Conservation (phyloP, 768 basidiomycete species). For the Suillus discolor region DNA sequence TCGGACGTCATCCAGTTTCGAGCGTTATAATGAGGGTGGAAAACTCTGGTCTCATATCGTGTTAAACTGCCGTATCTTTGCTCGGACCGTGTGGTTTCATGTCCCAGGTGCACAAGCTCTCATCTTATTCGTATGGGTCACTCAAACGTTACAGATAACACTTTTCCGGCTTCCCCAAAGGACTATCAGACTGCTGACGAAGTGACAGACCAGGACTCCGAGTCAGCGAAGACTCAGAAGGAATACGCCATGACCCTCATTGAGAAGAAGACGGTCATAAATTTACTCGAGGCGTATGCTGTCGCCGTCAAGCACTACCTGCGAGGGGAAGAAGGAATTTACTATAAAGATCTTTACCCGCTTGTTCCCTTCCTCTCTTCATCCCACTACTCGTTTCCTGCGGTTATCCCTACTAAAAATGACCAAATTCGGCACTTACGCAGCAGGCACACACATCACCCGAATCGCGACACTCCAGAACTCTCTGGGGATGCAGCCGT, state of each 20-base stretch:
- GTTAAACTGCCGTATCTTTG: conserved; percentile 52
- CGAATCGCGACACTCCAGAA: no score
- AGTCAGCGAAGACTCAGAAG: conserved; percentile 29
- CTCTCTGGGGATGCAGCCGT: no score
- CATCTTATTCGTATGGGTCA: background rate
- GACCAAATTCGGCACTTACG: background rate
- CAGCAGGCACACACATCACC: no score
- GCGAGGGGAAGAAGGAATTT: conserved; percentile 49
- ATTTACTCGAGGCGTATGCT: conserved; percentile 65
- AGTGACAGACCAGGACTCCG: conserved; percentile 19
- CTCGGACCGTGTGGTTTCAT: conserved; percentile 71
- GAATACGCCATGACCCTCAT: conserved; percentile 49
- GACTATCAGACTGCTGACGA: conserved; percentile 14
- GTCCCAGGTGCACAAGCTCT: conserved; percentile 47
- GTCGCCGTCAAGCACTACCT: conserved; percentile 72
- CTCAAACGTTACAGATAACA: conserved; percentile 17
- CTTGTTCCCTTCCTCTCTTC: conserved; percentile 73
- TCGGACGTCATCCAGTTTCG: conserved; percentile 70
- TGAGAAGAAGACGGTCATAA: conserved; percentile 71
- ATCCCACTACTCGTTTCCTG: conserved; percentile 50
- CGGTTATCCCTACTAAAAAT: conserved; percentile 41
- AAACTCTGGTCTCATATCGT: conserved; percentile 68
- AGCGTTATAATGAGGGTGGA: conserved; percentile 74
- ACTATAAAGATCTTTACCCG: conserved; percentile 55
- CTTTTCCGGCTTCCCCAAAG: conserved; percentile 19